These are phyloP conservation scores for Filosporella fistucella DNA, from an alignment of 495 filamentous ascomycete species.

Conservation along the genomic window DNA sequence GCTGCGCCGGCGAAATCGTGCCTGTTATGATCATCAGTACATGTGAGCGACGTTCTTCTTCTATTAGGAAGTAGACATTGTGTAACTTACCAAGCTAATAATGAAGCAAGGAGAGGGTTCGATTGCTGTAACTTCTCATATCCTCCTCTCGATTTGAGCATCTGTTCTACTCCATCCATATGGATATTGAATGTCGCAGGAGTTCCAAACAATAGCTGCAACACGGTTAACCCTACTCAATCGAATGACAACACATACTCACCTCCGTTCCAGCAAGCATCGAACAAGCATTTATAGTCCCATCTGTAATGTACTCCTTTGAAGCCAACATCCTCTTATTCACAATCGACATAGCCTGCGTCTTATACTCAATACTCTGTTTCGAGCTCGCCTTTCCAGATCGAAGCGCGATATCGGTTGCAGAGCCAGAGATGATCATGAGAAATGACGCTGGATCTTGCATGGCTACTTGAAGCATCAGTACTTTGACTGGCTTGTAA, in stretches of 20 bases:
- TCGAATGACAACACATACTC: not conserved
- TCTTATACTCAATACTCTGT: not conserved
- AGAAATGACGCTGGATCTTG: not conserved
- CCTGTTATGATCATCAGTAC: not conserved
- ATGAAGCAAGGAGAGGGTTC: not conserved
- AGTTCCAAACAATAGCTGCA: not conserved
- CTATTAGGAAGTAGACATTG: not conserved
- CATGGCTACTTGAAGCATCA: not conserved
- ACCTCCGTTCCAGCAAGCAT: not conserved
- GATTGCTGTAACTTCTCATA: not conserved
- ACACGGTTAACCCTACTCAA: not conserved
- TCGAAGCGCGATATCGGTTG: not conserved
- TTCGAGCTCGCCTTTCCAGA: not conserved
- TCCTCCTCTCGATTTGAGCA: not conserved
- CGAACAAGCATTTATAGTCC: not conserved
- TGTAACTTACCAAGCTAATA: not conserved
- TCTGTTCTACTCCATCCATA: not conserved
- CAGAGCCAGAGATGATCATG: not conserved
- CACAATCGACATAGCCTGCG: not conserved
- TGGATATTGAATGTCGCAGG: not conserved
- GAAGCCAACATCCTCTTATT: not conserved
- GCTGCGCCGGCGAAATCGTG: not conserved
- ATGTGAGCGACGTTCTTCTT: not conserved
- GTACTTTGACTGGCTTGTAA: not conserved
- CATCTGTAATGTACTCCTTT: not conserved